Conservation (phyloP, 2,329 filamentous ascomycete genomes). For the Ceratocystis diversiconidia region DNA sequence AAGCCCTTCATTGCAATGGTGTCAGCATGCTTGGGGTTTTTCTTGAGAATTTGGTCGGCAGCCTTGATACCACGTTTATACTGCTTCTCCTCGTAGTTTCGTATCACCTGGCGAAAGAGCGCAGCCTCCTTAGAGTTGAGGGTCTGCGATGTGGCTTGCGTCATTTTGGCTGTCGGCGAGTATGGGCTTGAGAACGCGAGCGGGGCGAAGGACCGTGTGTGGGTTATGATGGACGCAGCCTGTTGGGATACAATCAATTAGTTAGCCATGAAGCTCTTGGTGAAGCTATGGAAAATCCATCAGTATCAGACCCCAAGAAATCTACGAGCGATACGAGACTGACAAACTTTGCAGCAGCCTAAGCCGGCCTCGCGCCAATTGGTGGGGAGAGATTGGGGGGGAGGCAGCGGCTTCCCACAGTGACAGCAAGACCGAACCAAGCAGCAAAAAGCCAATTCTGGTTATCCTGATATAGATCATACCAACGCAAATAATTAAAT, state of each 20-base stretch:
- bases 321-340: not conserved
- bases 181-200: not conserved
- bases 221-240: not conserved
- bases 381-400: not conserved
- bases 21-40: constrained; percentile 90
- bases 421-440: not conserved
- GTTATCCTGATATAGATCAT: not conserved
- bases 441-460: not conserved
- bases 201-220: not conserved
- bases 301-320: not conserved
- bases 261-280: not conserved
- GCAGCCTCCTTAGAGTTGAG: constrained; percentile 78
- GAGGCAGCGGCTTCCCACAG: not conserved
- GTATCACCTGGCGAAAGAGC: constrained; percentile 88
- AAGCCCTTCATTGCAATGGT: constrained; percentile 98
- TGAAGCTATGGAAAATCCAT: not conserved
- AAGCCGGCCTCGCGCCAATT: not conserved
- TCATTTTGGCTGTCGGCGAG: constrained; percentile 35
- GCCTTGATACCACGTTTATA: constrained; percentile 91
- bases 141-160: constrained; percentile 36
- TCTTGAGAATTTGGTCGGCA: constrained; percentile 90
- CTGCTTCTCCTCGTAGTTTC: constrained; percentile 94
- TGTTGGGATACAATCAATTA: not conserved
- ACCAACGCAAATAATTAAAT: not conserved
- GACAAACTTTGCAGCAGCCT: not conserved